phyloP scores from a whole-genome alignment of 192 early-diverging fungal genomes.

The Phlyctochytrium bullatum region DNA sequence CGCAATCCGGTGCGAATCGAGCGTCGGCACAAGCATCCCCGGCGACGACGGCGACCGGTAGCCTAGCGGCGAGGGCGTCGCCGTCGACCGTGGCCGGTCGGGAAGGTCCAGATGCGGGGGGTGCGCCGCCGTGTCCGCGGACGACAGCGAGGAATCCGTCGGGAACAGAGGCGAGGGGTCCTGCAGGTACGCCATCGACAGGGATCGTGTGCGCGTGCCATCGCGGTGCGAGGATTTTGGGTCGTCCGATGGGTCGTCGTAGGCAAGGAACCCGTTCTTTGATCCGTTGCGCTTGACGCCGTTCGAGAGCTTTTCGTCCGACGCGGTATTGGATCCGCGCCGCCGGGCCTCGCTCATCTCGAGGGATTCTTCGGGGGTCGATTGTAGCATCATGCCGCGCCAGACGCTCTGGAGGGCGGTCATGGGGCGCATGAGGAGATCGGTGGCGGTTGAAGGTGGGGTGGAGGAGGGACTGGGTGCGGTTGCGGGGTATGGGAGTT shows the following conservation, averaged over 20 bases:
- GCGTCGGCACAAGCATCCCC: background rate
- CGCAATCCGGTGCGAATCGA: constrained; percentile 23
- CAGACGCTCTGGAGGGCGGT: background rate
- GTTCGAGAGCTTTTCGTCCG: too few species aligned
- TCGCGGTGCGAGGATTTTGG: background rate
- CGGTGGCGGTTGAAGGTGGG: background rate
- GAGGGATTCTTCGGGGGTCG: background rate
- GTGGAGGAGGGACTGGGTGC: too few species aligned
- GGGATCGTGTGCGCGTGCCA: background rate
- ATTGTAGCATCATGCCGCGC: background rate
- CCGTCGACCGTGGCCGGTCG: background rate
- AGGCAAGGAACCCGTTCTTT: too few species aligned
- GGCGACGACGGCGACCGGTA: background rate
- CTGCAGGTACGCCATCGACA: constrained; percentile 27
- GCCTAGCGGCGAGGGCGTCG: constrained; percentile 4
- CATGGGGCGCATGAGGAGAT: background rate
- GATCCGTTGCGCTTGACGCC: too few species aligned
- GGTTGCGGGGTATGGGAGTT: background rate
- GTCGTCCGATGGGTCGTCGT: too few species aligned
- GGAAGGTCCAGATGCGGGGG: background rate
- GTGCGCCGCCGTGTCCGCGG: background rate
- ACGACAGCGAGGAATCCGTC: background rate
- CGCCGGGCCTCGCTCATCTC: too few species aligned
- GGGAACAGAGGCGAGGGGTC: constrained; percentile 16
- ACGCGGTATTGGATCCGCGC: too few species aligned